phyloP scores from a whole-genome alignment of 805 yeast genomes.

The Monosporozyma servazzii region DNA sequence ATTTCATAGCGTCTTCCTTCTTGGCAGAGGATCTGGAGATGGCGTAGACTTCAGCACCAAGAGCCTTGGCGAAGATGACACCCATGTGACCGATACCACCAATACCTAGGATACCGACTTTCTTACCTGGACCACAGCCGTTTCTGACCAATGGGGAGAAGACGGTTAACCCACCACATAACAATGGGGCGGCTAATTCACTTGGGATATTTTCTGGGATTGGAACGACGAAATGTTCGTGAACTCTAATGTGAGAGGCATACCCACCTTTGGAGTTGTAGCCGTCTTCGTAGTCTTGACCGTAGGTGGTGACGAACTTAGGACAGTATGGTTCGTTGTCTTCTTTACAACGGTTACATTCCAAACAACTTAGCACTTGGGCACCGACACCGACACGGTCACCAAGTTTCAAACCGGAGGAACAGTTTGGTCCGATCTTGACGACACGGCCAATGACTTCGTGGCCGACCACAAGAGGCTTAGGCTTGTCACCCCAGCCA shows the following conservation, averaged over 20 bases:
- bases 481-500: slow-evolving; percentile 15
- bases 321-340: slow-evolving; percentile 52
- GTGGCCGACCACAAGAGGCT: slow-evolving; percentile 42
- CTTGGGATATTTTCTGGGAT: slow-evolving; percentile 49
- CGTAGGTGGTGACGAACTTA: slow-evolving; percentile 41
- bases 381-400: slow-evolving; percentile 81
- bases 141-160: slow-evolving; percentile 55
- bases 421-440: slow-evolving; percentile 49
- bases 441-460: slow-evolving; percentile 43
- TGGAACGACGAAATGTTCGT: slow-evolving; percentile 54
- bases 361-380: slow-evolving; percentile 48
- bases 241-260: slow-evolving; percentile 53
- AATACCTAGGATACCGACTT: slow-evolving; percentile 46
- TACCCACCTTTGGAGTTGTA: slow-evolving; percentile 55
- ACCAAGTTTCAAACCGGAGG: slow-evolving; percentile 44
- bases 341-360: slow-evolving; percentile 49
- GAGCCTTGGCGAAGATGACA: slow-evolving; percentile 45
- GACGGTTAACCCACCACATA: slow-evolving; percentile 73
- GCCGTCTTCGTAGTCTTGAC: slow-evolving; percentile 36
- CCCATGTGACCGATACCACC: slow-evolving; percentile 55
- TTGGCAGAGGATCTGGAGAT: slow-evolving; percentile 44
- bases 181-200: slow-evolving; percentile 58
- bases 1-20: slow-evolving; percentile 39
- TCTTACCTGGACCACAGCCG: slow-evolving; percentile 41
- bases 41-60: slow-evolving; percentile 53